These are phyloP conservation scores for Corylus heterophylla DNA, from an alignment of 306 rosid genomes.

Conservation along the genomic window DNA sequence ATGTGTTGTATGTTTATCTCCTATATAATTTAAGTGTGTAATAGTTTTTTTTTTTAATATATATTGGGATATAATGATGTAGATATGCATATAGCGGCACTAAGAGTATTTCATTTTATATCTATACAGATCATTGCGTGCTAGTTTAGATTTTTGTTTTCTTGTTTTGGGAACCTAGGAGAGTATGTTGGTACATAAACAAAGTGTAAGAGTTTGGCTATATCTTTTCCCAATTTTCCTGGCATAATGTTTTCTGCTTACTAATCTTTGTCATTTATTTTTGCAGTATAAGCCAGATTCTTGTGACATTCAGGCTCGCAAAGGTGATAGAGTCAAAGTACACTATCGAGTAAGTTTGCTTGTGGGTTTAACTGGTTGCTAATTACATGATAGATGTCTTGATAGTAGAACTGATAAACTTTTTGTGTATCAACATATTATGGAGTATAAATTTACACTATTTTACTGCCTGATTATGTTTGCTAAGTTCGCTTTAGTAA, in stretches of 20 bases:
- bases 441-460: neutral
- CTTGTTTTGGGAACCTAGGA: neutral
- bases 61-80: neutral
- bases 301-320: conserved; percentile 85
- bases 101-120: neutral
- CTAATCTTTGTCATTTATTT: conserved; percentile 3
- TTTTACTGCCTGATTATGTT: neutral
- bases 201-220: neutral
- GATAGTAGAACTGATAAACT: neutral
- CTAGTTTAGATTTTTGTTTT: neutral
- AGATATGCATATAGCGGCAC: neutral
- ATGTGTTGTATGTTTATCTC: neutral
- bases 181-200: neutral
- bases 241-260: conserved; percentile 4
- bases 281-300: conserved; percentile 82
- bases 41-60: neutral
- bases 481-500: neutral
- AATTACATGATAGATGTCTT: conserved; percentile 7
- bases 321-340: conserved; percentile 89
- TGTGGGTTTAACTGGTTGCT: conserved; percentile 13
- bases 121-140: neutral
- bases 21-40: neutral
- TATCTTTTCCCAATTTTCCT: neutral
- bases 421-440: neutral
- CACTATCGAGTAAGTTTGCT: conserved; percentile 78